phyloP scores from a whole-genome alignment of 2,329 filamentous ascomycete genomes.

The Coleophoma eucalyptorum region DNA sequence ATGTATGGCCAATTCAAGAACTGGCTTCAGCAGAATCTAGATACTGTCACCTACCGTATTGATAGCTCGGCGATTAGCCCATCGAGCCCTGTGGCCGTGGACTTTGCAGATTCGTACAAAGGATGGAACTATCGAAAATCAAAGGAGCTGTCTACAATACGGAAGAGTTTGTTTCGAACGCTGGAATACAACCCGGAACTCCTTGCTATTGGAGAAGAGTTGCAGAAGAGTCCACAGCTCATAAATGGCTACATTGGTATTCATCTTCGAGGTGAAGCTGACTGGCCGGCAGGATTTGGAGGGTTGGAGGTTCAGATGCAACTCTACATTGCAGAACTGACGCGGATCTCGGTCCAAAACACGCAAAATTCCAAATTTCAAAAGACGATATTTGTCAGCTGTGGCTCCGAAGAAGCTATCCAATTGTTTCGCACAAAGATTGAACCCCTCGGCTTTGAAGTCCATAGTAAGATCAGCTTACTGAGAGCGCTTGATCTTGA shows the following conservation, averaged over 20 bases:
- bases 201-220: conserved; percentile 8
- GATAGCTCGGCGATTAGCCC: conserved; percentile 8
- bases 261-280: conserved; percentile 17
- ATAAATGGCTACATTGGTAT: conserved; percentile 16
- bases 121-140: conserved; percentile 16
- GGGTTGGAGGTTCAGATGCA: conserved; percentile 10
- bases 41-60: background rate
- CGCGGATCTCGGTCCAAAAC: conserved; percentile 1
- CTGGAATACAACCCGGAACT: conserved; percentile 13
- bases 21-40: conserved; percentile 2
- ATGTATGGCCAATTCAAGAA: background rate
- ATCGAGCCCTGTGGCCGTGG: conserved; percentile 8
- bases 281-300: conserved; percentile 17
- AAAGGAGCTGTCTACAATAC: conserved; percentile 10
- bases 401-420: conserved; percentile 13
- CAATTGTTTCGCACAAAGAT: conserved; percentile 10
- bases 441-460: conserved; percentile 9
- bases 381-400: conserved; percentile 17
- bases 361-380: background rate
- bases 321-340: conserved; percentile 12
- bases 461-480: conserved; percentile 15
- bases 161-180: conserved; percentile 16
- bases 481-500: conserved; percentile 3
- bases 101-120: conserved; percentile 15
- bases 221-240: conserved; percentile 8